phyloP scores from a whole-genome alignment of 1,284 basidiomycete genomes.

The Amylostereum chailletii region DNA sequence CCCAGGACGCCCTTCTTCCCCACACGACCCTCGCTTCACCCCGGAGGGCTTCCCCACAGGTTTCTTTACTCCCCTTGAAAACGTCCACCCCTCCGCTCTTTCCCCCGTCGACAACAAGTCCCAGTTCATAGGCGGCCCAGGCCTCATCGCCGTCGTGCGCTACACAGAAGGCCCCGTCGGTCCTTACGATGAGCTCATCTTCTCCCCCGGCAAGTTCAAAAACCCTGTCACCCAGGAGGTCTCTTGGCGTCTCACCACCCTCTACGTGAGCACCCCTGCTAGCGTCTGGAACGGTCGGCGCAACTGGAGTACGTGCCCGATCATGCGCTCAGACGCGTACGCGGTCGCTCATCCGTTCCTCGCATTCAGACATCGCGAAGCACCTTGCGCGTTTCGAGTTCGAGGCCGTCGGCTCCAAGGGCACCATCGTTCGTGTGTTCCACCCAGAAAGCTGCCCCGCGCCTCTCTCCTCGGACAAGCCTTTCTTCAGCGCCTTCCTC shows the following conservation, averaged over 20 bases:
- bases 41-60: background rate
- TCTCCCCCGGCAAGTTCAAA: background rate
- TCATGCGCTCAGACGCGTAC: no score
- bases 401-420: background rate
- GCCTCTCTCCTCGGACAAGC: background rate
- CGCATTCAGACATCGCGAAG: slow-evolving; percentile 7
- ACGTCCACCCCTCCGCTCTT: background rate
- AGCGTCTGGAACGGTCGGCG: slow-evolving; percentile 11
- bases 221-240: slow-evolving; percentile 1
- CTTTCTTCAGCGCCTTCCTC: slow-evolving; percentile 11
- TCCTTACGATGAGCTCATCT: slow-evolving; percentile 10
- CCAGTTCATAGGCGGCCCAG: background rate
- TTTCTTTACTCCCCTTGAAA: background rate
- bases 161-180: background rate
- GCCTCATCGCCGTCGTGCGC: background rate
- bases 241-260: slow-evolving; percentile 4
- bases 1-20: background rate
- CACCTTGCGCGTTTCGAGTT: slow-evolving; percentile 10
- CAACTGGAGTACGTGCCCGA: slow-evolving; percentile 9
- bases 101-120: background rate
- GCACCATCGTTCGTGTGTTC: background rate
- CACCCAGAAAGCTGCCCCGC: slow-evolving; percentile 2
- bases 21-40: background rate
- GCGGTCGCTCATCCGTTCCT: background rate
- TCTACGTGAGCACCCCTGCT: slow-evolving; percentile 8